Base-by-base conservation (phyloP, 768 basidiomycete species). In the Mycena leptocephala region DNA sequence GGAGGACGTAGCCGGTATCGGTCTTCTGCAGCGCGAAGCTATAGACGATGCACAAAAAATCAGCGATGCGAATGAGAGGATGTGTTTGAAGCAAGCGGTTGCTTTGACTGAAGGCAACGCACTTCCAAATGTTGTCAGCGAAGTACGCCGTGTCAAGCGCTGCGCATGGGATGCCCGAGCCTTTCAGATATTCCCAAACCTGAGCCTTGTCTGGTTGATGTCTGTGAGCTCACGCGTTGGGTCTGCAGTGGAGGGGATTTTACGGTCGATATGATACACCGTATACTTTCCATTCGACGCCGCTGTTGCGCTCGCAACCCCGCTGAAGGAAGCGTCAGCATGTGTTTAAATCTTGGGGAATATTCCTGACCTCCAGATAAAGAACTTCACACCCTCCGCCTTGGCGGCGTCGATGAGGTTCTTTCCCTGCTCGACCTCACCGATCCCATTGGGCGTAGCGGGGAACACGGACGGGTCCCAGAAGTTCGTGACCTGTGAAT, bases 381-480 rank as follows among this genome's bases (percentile, higher is more conserved):
- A 81, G 76, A 81, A 82, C 72, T 84, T 82, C 51, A 83, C 62
- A 3, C 70, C 65, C 7, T 41, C 73, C 41, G 51, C 78, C 55
- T 77, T 74, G 18, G 80, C 79, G 6, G 83, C 83, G 32, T 84
- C 80, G 8, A 83, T 77, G 41, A 84, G 35, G 46, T 85, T 85
- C 78, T 80, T 82, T 22, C 84, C 84, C 48, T 82, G 58, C 5
- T 73, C n/a, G 20, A 76, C 51, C 53, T 85, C 84, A 30, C 73
- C 79, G 39, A 66, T 24, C 24, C 70, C 70, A 32, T 71, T 61
- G 1, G 75, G 8, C 71, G 82, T 75, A 69, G 70, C 18, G 30
- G 71, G 65, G 43, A 62, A 41, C 53, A 82, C 55, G 74, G 77
- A 10, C 0, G 80, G 80, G 39, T 83, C 81, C 37, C 62, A 81